Evolutionary conservation across 257 asterid species (phyloP).

Genomic region (Scutellaria barbata): DNA sequence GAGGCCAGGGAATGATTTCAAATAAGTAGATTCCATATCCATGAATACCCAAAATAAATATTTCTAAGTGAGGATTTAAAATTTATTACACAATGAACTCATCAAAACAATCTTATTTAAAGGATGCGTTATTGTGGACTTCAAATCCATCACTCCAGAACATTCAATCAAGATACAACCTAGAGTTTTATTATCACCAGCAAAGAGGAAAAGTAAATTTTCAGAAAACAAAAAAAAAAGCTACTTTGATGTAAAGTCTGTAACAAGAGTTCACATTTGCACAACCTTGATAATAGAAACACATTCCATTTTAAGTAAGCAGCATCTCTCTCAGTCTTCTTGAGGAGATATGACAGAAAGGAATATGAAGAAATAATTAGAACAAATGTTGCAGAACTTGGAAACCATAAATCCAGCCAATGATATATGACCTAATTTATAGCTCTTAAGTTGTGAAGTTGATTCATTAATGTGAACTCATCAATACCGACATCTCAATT

Average conservation of each 20-base stretch:
- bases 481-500: slow-evolving; percentile 9
- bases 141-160: not conserved
- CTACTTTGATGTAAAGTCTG: too few relatives aligned
- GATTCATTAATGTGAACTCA: not conserved
- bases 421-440: too few relatives aligned
- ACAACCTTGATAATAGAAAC: not conserved
- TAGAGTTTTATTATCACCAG: slow-evolving; percentile 13
- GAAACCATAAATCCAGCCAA: too few relatives aligned
- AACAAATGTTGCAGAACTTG: too few relatives aligned
- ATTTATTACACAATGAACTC: slow-evolving; percentile 8
- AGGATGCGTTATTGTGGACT: not conserved
- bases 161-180: not conserved
- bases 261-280: not conserved
- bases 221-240: not conserved
- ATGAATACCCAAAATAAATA: not conserved
- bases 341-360: not conserved
- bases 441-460: slow-evolving; percentile 1
- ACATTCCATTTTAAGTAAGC: not conserved
- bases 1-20: too few relatives aligned
- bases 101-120: not conserved
- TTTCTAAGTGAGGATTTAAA: too few relatives aligned
- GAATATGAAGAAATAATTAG: too few relatives aligned
- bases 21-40: not conserved
- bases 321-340: slow-evolving; percentile 4
- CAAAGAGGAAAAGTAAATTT: slow-evolving; percentile 22